A percentile compares a stretch with the other conserved stretches of the same genome.
Evolutionary conservation across 768 basidiomycete genomes (phyloP).

Genomic region (Pleurotus tuoliensis): DNA sequence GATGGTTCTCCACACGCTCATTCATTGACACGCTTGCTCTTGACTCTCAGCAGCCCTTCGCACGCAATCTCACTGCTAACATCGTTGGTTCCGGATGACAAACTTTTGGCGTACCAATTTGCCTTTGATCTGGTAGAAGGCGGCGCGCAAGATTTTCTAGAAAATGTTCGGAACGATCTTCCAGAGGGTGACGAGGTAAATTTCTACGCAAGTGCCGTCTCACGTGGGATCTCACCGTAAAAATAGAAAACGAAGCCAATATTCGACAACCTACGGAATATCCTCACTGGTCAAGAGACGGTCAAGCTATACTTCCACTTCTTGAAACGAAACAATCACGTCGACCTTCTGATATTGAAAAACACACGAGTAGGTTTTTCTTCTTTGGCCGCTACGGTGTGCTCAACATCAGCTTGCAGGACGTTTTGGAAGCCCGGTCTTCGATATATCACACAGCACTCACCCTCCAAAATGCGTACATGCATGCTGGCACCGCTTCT

Average conservation of each 20-base stretch:
- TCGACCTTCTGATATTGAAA: slow-evolving; percentile 88
- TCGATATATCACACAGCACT: slow-evolving; percentile 98
- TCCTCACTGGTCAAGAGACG: slow-evolving; percentile 87
- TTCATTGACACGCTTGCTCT: slow-evolving; percentile 82
- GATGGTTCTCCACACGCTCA: slow-evolving; percentile 76
- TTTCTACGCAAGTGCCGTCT: slow-evolving; percentile 1
- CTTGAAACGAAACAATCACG: slow-evolving; percentile 90
- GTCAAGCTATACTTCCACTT: slow-evolving; percentile 95
- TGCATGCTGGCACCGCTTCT: slow-evolving; percentile 97
- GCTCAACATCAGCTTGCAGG: slow-evolving; percentile 38
- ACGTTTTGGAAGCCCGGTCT: slow-evolving; percentile 86
- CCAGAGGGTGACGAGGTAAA: slow-evolving; percentile 66
- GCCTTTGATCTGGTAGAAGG: slow-evolving; percentile 95
- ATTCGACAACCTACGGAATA: slow-evolving; percentile 75
- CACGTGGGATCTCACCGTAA: slow-evolving; percentile 4
- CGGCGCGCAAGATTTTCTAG: slow-evolving; percentile 89
- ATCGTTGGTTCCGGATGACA: slow-evolving; percentile 67
- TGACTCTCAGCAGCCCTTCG: slow-evolving; percentile 81
- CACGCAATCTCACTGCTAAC: slow-evolving; percentile 72
- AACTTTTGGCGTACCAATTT: slow-evolving; percentile 87
- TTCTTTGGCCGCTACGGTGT: not conserved
- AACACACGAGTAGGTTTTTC: slow-evolving; percentile 69
- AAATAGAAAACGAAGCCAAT: slow-evolving; percentile 52
- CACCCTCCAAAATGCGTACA: slow-evolving; percentile 95
- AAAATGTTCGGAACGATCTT: slow-evolving; percentile 63